phyloP scores from a whole-genome alignment of 1,284 basidiomycete genomes.

The Sporisorium scitamineum region DNA sequence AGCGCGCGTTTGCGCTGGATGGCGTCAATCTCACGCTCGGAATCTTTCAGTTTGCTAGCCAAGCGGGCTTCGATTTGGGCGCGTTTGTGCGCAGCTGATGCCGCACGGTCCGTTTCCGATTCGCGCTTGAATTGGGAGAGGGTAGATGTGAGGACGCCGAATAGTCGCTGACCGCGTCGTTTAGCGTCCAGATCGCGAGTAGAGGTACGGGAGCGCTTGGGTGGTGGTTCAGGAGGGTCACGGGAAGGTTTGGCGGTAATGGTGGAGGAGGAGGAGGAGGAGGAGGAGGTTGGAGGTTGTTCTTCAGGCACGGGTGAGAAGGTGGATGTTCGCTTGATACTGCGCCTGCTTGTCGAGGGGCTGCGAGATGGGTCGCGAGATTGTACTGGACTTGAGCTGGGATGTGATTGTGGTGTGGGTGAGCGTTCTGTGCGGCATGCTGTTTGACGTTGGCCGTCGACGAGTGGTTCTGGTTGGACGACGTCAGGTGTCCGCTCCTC shows the following conservation, averaged over 20 bases:
- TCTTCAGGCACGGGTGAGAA: constrained; percentile 35
- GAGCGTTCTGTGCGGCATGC: constrained; percentile 1
- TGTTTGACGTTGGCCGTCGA: not conserved
- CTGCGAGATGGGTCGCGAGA: constrained; percentile 12
- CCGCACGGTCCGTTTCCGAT: constrained; percentile 15
- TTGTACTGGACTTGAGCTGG: not conserved
- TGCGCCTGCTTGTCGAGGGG: constrained; percentile 2
- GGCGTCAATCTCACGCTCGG: not conserved
- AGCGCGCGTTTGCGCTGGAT: not conserved
- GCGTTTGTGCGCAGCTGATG: constrained; percentile 5
- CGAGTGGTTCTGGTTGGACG: not conserved
- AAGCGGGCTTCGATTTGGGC: constrained; percentile 24
- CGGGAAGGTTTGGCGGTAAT: not conserved
- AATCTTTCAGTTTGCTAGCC: constrained; percentile 8
- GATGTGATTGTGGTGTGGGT: constrained; percentile 2
- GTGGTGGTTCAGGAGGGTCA: not conserved
- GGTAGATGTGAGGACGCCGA: constrained; percentile 32
- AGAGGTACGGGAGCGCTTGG: constrained; percentile 4
- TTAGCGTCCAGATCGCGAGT: constrained; percentile 11
- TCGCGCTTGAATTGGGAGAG: constrained; percentile 36
- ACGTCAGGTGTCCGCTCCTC: constrained; percentile 1
- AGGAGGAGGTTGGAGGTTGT: not conserved
- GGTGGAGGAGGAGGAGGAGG: constrained; percentile 2
- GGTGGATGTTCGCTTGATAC: constrained; percentile 12
- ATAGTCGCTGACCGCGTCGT: constrained; percentile 23